phyloP scores from a whole-genome alignment of 2,329 filamentous ascomycete genomes.

The Penicillium sp. region DNA sequence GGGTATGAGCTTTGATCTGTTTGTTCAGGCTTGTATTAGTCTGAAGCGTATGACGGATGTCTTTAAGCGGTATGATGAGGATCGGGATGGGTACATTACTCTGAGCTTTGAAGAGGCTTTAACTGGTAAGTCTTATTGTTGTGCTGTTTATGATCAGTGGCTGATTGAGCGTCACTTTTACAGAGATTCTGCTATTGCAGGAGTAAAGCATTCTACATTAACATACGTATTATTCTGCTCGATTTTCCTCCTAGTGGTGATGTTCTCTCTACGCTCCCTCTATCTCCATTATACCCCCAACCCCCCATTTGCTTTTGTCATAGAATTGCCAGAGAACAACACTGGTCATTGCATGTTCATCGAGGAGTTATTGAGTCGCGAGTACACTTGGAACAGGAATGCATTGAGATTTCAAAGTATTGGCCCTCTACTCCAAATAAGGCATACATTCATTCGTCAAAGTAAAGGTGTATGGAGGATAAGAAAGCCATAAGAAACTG shows the following conservation, averaged over 20 bases:
- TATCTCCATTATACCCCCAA: conserved; percentile 13
- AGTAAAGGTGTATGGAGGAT: not conserved
- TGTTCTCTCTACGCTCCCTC: conserved; percentile 1
- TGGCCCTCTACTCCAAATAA: not conserved
- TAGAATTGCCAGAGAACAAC: conserved; percentile 1
- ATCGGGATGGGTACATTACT: conserved; percentile 89
- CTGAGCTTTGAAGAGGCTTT: conserved; percentile 79
- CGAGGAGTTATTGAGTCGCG: not conserved
- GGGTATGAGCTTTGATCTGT: conserved; percentile 89
- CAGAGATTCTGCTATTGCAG: conserved; percentile 38
- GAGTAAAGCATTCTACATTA: conserved; percentile 24
- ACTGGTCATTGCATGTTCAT: conserved; percentile 1
- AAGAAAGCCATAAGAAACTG: not conserved
- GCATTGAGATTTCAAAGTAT: not conserved
- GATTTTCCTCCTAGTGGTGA: not conserved
- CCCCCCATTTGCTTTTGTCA: not conserved
- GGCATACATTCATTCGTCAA: not conserved
- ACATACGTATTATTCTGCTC: not conserved
- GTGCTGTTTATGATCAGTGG: not conserved
- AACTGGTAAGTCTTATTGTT: conserved; percentile 48
- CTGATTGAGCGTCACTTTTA: conserved; percentile 3
- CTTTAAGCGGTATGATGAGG: conserved; percentile 98
- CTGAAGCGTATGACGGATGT: conserved; percentile 98
- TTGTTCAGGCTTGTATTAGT: conserved; percentile 95
- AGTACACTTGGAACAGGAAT: not conserved